phyloP scores from a whole-genome alignment of 768 basidiomycete species.

The Hirschioporus abietinus region DNA sequence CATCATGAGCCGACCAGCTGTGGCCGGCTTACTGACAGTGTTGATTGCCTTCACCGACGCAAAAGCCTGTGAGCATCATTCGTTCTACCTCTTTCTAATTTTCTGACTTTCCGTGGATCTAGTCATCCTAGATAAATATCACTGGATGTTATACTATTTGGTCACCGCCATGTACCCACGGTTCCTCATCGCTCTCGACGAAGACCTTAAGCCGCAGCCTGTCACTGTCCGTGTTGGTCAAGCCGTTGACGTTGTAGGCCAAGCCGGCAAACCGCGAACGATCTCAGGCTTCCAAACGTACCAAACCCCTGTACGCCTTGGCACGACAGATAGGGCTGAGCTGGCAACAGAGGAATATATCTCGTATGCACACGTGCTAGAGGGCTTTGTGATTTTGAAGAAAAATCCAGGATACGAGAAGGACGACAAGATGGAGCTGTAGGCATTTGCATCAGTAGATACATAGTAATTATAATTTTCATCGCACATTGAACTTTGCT shows the following conservation, averaged over 20 bases:
- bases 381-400: conserved; percentile 87
- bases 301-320: conserved; percentile 91
- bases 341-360: conserved; percentile 96
- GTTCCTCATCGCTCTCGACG: conserved; percentile 95
- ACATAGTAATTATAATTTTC: neutral
- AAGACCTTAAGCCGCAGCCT: conserved; percentile 78
- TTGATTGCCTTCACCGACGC: conserved; percentile 92
- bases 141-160: conserved; percentile 99
- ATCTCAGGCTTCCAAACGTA: conserved; percentile 99
- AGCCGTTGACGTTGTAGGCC: conserved; percentile 96
- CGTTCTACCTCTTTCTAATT: neutral
- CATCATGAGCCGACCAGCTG: conserved; percentile 83
- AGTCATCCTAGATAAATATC: conserved; percentile 93
- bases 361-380: conserved; percentile 83
- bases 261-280: conserved; percentile 94
- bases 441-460: conserved; percentile 19
- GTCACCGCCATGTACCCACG: conserved; percentile 96
- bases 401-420: conserved; percentile 91
- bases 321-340: conserved; percentile 91
- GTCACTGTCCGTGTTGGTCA: conserved; percentile 95
- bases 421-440: conserved; percentile 81
- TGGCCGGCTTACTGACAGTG: conserved; percentile 85
- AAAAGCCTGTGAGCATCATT: conserved; percentile 70
- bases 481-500: neutral
- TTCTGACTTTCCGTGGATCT: conserved; percentile 3